Base-by-base conservation (phyloP, 352 stramenopile species). In the Aphanomyces euteiches region DNA sequence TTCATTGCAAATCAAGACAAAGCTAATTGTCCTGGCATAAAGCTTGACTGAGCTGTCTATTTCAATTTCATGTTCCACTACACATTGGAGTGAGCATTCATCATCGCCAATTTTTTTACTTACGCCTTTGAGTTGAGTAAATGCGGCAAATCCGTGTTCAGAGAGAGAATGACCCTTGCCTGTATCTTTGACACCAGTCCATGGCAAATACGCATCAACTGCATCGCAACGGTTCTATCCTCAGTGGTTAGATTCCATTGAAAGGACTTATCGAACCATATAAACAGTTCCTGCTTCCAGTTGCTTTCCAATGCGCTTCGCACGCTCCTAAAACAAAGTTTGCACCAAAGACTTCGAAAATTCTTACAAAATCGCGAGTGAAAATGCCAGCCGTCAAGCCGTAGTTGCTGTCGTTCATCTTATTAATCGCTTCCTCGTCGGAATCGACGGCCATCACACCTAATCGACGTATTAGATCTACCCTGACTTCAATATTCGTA, bases 161-260 rank as follows among this genome's bases (percentile, higher is more conserved):
- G 86, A 93, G 47, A 95, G 82, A 37, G 82, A 92, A 47, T 81
- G 77, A 17, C 88, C 88, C 73, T 94, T 94, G 64, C 88, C 88
- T 48, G 88, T 87, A 73, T 92, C 79, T 54, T 86, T 87, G 45
- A 82, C 68, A 37, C 88, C 88, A 36, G 79, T 88, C 88, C 88
- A 95, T n/a, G 88, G 85, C 13, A 95, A 72, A 66, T 86, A 87
- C 17, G 88, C 86, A 71, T 93, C 85, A 19, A 94, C 59, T 56
- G 83, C 83, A 65, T 94, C 88, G 74, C 84, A 92, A 41, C 88
- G 83, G 77, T 95, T 95, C 71, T 71, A 65, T 28, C 5, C 28
- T 28, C 28, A 28, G 28, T 28, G 28, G 28, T 28, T 28, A 7
- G 6, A n/a, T 38, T 21, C 17, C 58, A 53, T 38, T 15, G 8